Conservation (phyloP, 1,284 basidiomycete genomes). For the Phaffia rhodozyma region DNA sequence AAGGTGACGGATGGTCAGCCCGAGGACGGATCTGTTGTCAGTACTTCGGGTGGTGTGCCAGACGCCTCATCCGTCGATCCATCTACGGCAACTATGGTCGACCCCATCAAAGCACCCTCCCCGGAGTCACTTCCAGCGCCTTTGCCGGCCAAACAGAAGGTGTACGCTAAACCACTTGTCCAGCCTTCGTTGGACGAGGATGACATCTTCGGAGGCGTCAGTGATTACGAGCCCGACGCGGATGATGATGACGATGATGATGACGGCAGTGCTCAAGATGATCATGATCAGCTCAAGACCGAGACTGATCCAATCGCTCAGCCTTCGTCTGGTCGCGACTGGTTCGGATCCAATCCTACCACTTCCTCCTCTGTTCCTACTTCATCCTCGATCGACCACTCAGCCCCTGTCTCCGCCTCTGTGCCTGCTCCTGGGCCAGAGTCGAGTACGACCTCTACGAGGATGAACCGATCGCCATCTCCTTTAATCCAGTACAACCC, state of each 20-base stretch:
- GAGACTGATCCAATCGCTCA: neutral
- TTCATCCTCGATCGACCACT: slow-evolving; percentile 19
- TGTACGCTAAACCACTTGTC: slow-evolving; percentile 13
- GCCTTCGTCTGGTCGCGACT: neutral
- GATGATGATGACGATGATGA: slow-evolving; percentile 44
- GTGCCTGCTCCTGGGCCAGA: neutral
- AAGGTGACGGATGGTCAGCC: slow-evolving; percentile 18
- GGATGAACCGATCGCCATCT: neutral
- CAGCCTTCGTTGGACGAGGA: slow-evolving; percentile 34
- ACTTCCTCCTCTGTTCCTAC: slow-evolving; percentile 12
- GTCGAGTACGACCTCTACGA: neutral
- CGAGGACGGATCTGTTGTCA: neutral
- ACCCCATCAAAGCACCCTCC: neutral
- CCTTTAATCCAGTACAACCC: neutral
- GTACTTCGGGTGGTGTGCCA: no score
- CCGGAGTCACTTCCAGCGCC: neutral
- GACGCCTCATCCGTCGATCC: neutral
- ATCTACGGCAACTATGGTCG: neutral
- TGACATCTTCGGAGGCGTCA: slow-evolving; percentile 73
- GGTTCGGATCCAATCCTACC: neutral
- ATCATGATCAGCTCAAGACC: slow-evolving; percentile 24
- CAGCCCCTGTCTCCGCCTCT: slow-evolving; percentile 7
- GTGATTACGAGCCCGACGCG: slow-evolving; percentile 59
- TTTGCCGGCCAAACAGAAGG: slow-evolving; percentile 3
- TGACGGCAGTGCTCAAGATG: slow-evolving; percentile 30